Percentiles rank a stretch among this genome's conserved stretches.
phyloP scores from a whole-genome alignment of 345 rosid genomes.

The Euphorbia tirucalli region DNA sequence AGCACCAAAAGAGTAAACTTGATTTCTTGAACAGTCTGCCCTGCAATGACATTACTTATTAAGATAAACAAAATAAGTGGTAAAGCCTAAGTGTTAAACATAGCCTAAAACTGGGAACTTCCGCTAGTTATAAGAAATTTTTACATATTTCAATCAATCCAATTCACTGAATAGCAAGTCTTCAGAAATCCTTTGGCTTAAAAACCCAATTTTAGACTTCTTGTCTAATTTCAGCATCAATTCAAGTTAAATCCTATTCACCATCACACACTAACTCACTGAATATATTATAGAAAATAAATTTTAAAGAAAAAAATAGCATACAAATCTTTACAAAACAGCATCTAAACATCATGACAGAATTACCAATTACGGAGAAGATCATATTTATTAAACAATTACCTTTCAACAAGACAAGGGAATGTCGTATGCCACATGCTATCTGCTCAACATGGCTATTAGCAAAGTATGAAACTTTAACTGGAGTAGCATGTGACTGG shows the following conservation, averaged over 20 bases:
- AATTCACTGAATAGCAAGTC: slow-evolving; percentile 1
- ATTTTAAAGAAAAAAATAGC: background rate
- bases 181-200: slow-evolving; percentile 10
- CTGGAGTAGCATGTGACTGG: slow-evolving; percentile 46
- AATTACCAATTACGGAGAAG: background rate
- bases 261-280: background rate
- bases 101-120: background rate
- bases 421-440: slow-evolving; percentile 94
- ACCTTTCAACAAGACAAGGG: slow-evolving; percentile 79
- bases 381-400: slow-evolving; percentile 13
- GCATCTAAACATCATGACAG: slow-evolving; percentile 1
- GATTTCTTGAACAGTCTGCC: slow-evolving; percentile 39
- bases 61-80: background rate
- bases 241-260: background rate
- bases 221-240: background rate
- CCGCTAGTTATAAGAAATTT: background rate
- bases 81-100: background rate
- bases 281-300: background rate
- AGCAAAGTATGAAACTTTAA: slow-evolving; percentile 59
- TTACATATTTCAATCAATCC: background rate
- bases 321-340: background rate
- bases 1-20: slow-evolving; percentile 74
- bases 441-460: slow-evolving; percentile 51
- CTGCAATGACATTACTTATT: slow-evolving; percentile 5
- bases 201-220: slow-evolving; percentile 10